Conservation (phyloP, 2,329 filamentous ascomycete genomes). For the Pseudocercospora fijiensis region DNA sequence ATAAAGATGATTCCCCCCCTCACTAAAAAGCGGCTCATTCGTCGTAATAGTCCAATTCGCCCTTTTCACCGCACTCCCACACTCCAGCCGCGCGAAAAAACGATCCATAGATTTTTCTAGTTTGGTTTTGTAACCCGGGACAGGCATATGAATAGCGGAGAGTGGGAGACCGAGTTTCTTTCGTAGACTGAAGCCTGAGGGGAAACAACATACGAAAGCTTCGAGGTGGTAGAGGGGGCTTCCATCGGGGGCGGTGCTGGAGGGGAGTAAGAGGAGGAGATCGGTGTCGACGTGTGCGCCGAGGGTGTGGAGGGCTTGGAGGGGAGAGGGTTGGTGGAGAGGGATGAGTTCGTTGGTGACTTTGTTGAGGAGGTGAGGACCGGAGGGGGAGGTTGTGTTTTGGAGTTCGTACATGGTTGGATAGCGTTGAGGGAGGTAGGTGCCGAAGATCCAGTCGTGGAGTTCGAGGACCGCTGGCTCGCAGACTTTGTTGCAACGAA, state of each 20-base stretch:
- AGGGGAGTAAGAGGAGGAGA: constrained; percentile 58
- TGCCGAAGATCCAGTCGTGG: constrained; percentile 55
- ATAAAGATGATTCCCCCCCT: constrained; percentile 47
- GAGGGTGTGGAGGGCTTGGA: constrained; percentile 49
- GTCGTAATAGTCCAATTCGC: constrained; percentile 56
- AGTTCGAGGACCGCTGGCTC: constrained; percentile 55
- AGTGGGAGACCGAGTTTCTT: constrained; percentile 55
- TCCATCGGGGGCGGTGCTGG: constrained; percentile 29
- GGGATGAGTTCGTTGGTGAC: constrained; percentile 48
- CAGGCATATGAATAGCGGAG: constrained; percentile 57
- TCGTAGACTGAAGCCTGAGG: constrained; percentile 58
- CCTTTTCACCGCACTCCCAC: constrained; percentile 56
- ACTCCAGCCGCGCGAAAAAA: constrained; percentile 57
- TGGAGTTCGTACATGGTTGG: constrained; percentile 47
- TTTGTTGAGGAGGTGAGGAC: constrained; percentile 44
- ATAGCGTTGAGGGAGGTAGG: constrained; percentile 58
- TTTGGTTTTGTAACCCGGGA: constrained; percentile 58
- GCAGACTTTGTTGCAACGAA: constrained; percentile 42
- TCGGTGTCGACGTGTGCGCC: constrained; percentile 59
- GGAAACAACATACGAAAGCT: constrained; percentile 58
- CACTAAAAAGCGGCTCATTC: constrained; percentile 41
- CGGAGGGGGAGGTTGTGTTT: constrained; percentile 26
- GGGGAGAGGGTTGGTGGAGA: constrained; percentile 36
- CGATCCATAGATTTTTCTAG: constrained; percentile 61
- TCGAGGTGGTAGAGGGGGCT: constrained; percentile 52